Percentiles rank a stretch among this genome's conserved stretches.
Evolutionary conservation across 208 protist species (phyloP).

Genomic region (Acanthamoeba healyi): DNA sequence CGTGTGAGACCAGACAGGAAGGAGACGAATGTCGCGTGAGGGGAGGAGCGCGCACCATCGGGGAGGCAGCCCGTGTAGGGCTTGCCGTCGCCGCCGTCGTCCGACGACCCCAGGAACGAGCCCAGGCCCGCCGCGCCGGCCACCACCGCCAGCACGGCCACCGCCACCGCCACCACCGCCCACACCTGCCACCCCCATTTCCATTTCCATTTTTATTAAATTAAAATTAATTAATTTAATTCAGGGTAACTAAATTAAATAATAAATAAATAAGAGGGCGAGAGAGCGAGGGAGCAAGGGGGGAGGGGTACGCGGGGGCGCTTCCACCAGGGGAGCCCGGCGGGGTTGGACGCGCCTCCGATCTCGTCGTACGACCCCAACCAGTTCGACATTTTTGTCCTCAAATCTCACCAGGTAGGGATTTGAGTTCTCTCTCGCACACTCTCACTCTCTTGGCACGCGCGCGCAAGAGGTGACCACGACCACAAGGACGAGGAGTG

Average conservation of each 20-base stretch:
- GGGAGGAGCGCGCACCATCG: not conserved
- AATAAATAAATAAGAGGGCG: not conserved
- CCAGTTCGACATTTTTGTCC: not conserved
- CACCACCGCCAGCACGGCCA: not conserved
- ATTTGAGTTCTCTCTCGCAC: too few species aligned
- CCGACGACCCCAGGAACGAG: not conserved
- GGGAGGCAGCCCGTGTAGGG: not conserved
- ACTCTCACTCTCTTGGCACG: too few species aligned
- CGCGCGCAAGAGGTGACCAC: too few species aligned
- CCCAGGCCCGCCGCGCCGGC: not conserved
- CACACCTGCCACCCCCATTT: conserved; percentile 32
- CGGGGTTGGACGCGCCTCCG: not conserved
- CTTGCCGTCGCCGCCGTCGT: not conserved
- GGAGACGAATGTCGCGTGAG: too few species aligned
- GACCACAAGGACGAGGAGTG: too few species aligned
- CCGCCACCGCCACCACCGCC: not conserved
- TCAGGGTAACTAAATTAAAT: too few species aligned
- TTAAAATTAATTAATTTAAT: not conserved
- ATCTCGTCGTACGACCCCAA: not conserved
- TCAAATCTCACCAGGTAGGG: too few species aligned
- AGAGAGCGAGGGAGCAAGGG: not conserved
- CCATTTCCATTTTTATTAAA: not conserved
- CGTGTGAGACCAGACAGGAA: too few species aligned
- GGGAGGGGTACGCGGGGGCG: not conserved
- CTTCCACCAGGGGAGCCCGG: conserved; percentile 35